Conservation (phyloP, 179 eudicot genomes). For the Beta corolliflora region DNA sequence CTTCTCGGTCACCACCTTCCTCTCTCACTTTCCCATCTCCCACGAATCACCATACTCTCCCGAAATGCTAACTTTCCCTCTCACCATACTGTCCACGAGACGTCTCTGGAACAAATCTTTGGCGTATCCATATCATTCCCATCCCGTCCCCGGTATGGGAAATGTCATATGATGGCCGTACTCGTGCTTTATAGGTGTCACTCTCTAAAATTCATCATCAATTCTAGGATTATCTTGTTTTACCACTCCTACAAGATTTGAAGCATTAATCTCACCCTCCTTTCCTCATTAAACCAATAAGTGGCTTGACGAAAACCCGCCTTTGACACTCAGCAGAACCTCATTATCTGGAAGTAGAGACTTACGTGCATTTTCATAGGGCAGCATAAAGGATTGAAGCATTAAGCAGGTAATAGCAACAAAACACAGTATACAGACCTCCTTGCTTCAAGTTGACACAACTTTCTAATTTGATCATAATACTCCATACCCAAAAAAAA, state of each 20-base stretch:
- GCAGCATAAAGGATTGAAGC: constrained; percentile 63
- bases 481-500: constrained; percentile 38
- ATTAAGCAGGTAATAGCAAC: constrained; percentile 61
- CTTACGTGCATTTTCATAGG: constrained; percentile 51
- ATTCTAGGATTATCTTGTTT: not conserved
- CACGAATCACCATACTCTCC: not conserved
- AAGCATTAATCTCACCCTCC: constrained; percentile 17
- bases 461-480: constrained; percentile 37
- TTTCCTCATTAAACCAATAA: constrained; percentile 11
- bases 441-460: constrained; percentile 52
- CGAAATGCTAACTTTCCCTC: too few species aligned
- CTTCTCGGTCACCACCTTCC: too few species aligned
- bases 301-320: constrained; percentile 16
- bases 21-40: too few species aligned
- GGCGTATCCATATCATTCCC: too few species aligned
- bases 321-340: constrained; percentile 16
- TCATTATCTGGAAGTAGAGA: constrained; percentile 49
- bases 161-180: too few species aligned
- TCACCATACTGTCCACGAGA: too few species aligned
- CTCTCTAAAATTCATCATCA: not conserved
- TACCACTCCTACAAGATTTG: constrained; percentile 14
- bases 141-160: too few species aligned
- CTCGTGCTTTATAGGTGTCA: not conserved
- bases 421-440: constrained; percentile 57
- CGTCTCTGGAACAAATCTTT: too few species aligned